Evolutionary conservation across 208 protist genomes (phyloP).

Genomic region (Crithidia expoeki): DNA sequence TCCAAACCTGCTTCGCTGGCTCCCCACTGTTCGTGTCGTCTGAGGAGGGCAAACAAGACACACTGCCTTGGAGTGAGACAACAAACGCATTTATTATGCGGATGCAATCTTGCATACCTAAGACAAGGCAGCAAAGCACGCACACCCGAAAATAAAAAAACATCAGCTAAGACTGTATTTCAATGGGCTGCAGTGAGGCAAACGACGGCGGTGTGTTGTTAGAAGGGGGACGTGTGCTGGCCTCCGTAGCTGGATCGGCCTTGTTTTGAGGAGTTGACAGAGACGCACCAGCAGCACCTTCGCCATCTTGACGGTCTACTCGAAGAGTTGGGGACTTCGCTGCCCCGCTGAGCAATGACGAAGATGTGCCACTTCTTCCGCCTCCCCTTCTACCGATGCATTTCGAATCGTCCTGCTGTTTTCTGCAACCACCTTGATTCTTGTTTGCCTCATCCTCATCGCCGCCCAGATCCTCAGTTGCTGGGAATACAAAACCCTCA

Average conservation of each 20-base stretch:
- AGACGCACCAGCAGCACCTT: neutral
- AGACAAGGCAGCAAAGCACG: neutral
- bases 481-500: slow-evolving; percentile 40
- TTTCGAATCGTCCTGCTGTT: too few species aligned
- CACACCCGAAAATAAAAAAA: too few species aligned
- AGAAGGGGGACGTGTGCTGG: slow-evolving; percentile 11
- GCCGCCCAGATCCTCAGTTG: slow-evolving; percentile 2
- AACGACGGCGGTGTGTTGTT: slow-evolving; percentile 15
- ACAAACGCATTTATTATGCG: too few species aligned
- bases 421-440: too few species aligned
- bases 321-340: neutral
- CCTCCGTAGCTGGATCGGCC: neutral
- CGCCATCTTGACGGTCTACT: neutral
- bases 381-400: neutral
- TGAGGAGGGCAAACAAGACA: too few species aligned
- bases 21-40: too few species aligned
- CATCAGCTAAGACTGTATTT: slow-evolving; percentile 28
- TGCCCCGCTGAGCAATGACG: neutral
- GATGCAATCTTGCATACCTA: too few species aligned
- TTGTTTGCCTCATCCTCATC: neutral
- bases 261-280: too few species aligned
- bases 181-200: slow-evolving; percentile 24
- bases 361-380: neutral
- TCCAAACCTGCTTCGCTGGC: neutral
- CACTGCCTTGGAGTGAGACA: too few species aligned